These are phyloP conservation scores for Rhexocercosporidium sp. DNA, from an alignment of 2,329 filamentous ascomycete genomes.

Conservation along the genomic window DNA sequence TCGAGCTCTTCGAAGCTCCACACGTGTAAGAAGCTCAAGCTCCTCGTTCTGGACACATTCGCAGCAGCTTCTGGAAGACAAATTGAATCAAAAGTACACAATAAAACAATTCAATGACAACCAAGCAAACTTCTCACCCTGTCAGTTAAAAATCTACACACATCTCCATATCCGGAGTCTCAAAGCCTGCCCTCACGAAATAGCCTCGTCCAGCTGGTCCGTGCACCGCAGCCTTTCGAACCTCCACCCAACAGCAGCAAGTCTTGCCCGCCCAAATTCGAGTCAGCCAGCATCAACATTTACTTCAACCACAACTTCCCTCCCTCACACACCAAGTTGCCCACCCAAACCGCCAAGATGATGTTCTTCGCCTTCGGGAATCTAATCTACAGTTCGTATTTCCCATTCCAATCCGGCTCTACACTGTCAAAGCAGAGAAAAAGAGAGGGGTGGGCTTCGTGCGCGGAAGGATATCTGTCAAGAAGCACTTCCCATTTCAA, in stretches of 20 bases:
- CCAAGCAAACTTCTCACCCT: not conserved
- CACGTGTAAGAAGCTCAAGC: constrained; percentile 13
- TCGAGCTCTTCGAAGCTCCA: constrained; percentile 17
- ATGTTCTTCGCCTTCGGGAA: constrained; percentile 72
- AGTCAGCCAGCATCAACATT: constrained; percentile 23
- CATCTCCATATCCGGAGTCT: not conserved
- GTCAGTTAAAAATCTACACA: not conserved
- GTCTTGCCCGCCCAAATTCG: not conserved
- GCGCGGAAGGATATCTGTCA: constrained; percentile 3
- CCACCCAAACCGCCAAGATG: constrained; percentile 55
- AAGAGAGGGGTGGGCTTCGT: too few relatives aligned
- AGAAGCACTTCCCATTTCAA: not conserved
- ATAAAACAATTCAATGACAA: not conserved
- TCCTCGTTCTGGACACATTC: constrained; percentile 5
- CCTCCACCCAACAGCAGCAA: not conserved
- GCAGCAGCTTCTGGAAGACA: not conserved
- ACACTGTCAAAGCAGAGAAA: not conserved
- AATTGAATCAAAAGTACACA: not conserved
- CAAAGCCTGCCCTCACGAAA: constrained; percentile 15
- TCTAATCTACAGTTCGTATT: constrained; percentile 70
- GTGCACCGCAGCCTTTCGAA: constrained; percentile 22
- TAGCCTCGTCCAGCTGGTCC: constrained; percentile 33
- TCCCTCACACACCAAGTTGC: not conserved
- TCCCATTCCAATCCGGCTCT: not conserved
- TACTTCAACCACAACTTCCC: constrained; percentile 11